Conservation (phyloP, 2,329 filamentous ascomycete genomes). For the Cladosporium sp. region DNA sequence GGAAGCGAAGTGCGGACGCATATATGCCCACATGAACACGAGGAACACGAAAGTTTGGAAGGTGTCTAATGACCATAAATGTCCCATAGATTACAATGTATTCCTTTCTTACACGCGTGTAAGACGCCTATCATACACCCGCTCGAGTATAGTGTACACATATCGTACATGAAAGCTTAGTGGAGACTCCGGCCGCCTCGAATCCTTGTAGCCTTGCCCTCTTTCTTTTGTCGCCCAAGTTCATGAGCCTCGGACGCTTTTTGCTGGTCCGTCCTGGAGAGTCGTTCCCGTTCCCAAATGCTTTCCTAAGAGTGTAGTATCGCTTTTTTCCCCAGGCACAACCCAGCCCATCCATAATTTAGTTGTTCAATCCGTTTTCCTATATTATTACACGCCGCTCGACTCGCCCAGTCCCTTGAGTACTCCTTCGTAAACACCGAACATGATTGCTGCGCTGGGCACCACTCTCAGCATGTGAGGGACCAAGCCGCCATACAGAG, state of each 20-base stretch:
- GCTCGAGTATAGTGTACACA: constrained; percentile 4
- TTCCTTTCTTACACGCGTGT: neutral
- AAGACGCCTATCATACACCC: neutral
- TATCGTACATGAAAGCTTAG: constrained; percentile 14
- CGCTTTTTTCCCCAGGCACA: neutral
- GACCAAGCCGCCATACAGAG: constrained; percentile 86
- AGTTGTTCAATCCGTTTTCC: neutral
- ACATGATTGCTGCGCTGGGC: constrained; percentile 93
- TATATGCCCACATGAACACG: no score
- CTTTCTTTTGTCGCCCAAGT: neutral
- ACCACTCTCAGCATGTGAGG: constrained; percentile 90
- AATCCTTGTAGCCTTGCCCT: neutral
- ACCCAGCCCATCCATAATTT: neutral
- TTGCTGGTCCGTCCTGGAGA: neutral
- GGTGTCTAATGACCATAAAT: neutral
- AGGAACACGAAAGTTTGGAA: no score
- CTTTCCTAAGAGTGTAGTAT: neutral
- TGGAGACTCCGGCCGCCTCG: constrained; percentile 1
- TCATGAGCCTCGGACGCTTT: neutral
- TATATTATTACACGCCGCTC: constrained; percentile 37
- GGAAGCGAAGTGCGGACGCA: no score
- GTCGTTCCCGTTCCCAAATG: neutral
- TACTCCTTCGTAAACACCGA: constrained; percentile 74
- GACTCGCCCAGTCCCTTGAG: constrained; percentile 49
- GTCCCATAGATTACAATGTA: neutral